phyloP scores from a whole-genome alignment of 2,329 filamentous ascomycete species.

The Calcarisporium arbuscula region DNA sequence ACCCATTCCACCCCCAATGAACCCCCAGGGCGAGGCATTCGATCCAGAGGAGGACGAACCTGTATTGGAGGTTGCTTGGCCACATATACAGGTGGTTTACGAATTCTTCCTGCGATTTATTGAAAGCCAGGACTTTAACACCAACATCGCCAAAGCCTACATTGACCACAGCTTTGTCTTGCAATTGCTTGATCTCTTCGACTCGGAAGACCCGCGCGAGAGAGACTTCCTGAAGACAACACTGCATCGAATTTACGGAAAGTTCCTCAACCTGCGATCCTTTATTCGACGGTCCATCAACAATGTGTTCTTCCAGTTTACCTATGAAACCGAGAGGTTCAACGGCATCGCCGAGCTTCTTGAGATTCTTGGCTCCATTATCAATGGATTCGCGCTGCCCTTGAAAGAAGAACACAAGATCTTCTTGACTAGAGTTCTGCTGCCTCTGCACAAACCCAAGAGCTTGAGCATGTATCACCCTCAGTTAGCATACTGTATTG shows the following conservation, averaged over 20 bases:
- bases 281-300: constrained; percentile 98
- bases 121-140: constrained; percentile 99
- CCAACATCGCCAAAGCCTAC: constrained; percentile 97
- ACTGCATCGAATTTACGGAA: constrained; percentile 94
- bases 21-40: constrained; percentile 95
- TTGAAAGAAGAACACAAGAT: constrained; percentile 98
- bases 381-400: constrained; percentile 95
- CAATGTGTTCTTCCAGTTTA: constrained; percentile 99
- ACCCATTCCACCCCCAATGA: constrained; percentile 93
- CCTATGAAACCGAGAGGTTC: constrained; percentile 96
- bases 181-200: constrained; percentile 93
- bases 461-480: constrained; percentile 99
- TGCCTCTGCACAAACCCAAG: constrained; percentile 96
- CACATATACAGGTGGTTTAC: constrained; percentile 98
- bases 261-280: constrained; percentile 94
- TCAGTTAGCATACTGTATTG: constrained; percentile 96
- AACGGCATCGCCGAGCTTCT: constrained; percentile 96
- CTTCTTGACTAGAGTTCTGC: constrained; percentile 86
- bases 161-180: constrained; percentile 98
- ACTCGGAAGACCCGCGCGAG: constrained; percentile 95
- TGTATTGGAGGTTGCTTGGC: constrained; percentile 96
- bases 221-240: constrained; percentile 98
- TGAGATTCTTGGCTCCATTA: constrained; percentile 96
- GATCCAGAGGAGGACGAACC: constrained; percentile 98
- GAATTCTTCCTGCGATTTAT: constrained; percentile 99